Percentiles rank a stretch among this genome's conserved stretches.
Evolutionary conservation across 2,329 filamentous ascomycete species (phyloP).

Genomic region (Pestalotiopsis sp.): DNA sequence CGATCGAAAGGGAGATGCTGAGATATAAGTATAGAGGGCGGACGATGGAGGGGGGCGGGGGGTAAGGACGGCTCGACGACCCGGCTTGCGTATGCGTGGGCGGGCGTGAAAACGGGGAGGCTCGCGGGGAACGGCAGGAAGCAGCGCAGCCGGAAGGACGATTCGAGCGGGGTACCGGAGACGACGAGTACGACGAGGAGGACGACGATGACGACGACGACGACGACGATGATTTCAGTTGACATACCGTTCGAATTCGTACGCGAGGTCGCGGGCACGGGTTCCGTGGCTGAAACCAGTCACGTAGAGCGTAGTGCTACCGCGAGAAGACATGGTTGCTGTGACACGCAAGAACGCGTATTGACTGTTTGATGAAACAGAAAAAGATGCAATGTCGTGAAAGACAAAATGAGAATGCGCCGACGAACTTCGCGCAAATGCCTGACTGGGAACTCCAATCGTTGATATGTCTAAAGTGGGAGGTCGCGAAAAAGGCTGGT

Average conservation of each 20-base stretch:
- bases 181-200: slow-evolving; percentile 16
- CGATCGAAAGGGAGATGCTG: slow-evolving; percentile 45
- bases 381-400: background rate
- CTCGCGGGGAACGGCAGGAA: slow-evolving; percentile 32
- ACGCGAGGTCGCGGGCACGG: slow-evolving; percentile 97
- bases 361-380: background rate
- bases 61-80: slow-evolving; percentile 42
- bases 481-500: slow-evolving; percentile 6
- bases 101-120: slow-evolving; percentile 21
- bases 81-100: slow-evolving; percentile 33
- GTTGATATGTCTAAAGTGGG: background rate
- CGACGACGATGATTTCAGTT: slow-evolving; percentile 40
- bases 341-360: background rate
- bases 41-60: slow-evolving; percentile 30
- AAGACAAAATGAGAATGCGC: background rate
- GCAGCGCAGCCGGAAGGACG: slow-evolving; percentile 40
- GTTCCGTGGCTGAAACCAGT: slow-evolving; percentile 99
- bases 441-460: background rate
- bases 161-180: slow-evolving; percentile 48
- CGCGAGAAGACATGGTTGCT: slow-evolving; percentile 75
- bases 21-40: slow-evolving; percentile 32
- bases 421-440: background rate
- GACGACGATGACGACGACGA: slow-evolving; percentile 36
- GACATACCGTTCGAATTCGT: slow-evolving; percentile 99
- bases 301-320: slow-evolving; percentile 94